Conservation (phyloP, 805 yeast genomes). For the Wickerhamiella allomyrinae region DNA sequence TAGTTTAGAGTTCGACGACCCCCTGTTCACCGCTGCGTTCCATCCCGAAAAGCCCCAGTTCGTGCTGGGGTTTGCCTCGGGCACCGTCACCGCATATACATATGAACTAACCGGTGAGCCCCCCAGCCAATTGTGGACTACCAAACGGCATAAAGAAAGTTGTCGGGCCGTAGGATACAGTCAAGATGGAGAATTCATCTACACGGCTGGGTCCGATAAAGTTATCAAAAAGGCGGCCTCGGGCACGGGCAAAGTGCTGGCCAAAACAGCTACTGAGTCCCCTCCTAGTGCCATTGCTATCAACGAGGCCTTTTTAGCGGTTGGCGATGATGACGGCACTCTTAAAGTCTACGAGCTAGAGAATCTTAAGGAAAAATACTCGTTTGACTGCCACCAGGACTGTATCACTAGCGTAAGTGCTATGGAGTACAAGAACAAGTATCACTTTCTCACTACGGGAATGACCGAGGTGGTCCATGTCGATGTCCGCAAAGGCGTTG, state of each 20-base stretch:
- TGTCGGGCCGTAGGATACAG: slow-evolving; percentile 62
- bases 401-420: slow-evolving; percentile 36
- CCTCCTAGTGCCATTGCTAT: slow-evolving; percentile 19
- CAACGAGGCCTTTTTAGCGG: slow-evolving; percentile 22
- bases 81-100: slow-evolving; percentile 48
- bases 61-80: slow-evolving; percentile 67
- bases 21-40: slow-evolving; percentile 56
- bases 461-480: slow-evolving; percentile 67
- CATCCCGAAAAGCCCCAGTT: slow-evolving; percentile 61
- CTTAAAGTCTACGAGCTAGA: slow-evolving; percentile 47
- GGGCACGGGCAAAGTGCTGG: slow-evolving; percentile 59
- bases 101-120: slow-evolving; percentile 34
- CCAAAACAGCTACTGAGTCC: slow-evolving; percentile 29
- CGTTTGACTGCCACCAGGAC: slow-evolving; percentile 52
- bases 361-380: slow-evolving; percentile 36
- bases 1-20: slow-evolving; percentile 21
- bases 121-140: slow-evolving; percentile 46
- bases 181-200: slow-evolving; percentile 46
- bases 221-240: slow-evolving; percentile 61
- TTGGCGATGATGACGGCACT: slow-evolving; percentile 57
- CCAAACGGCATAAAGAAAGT: slow-evolving; percentile 81
- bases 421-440: slow-evolving; percentile 57
- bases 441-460: slow-evolving; percentile 69
- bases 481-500: slow-evolving; percentile 60
- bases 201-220: slow-evolving; percentile 66